Evolutionary conservation across 164 flowering plant species (phyloP).

Genomic region (Vitis labrusca): DNA sequence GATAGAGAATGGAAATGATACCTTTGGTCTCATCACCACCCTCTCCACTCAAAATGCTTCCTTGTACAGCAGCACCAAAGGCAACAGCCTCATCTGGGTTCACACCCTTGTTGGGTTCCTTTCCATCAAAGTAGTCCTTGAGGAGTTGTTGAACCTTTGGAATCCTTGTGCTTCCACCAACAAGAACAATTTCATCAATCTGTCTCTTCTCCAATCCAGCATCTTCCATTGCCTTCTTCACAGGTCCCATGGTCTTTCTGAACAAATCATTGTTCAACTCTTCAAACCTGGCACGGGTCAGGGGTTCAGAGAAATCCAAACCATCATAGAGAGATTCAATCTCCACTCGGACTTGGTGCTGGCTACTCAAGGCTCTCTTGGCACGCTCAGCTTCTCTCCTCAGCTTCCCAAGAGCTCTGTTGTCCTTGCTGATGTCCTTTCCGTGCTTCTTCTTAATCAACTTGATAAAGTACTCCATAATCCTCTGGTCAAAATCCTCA

Average conservation of each 20-base stretch:
- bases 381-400: conserved; percentile 87
- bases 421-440: conserved; percentile 93
- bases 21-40: conserved; percentile 95
- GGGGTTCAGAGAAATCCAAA: conserved; percentile 79
- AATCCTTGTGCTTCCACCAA: conserved; percentile 94
- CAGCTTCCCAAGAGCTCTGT: conserved; percentile 86
- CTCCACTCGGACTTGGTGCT: conserved; percentile 88
- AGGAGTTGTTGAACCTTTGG: conserved; percentile 91
- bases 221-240: conserved; percentile 94
- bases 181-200: conserved; percentile 92
- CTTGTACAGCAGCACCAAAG: conserved; percentile 92
- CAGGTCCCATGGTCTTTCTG: conserved; percentile 95
- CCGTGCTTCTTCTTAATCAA: conserved; percentile 89
- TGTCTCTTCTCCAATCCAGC: conserved; percentile 78
- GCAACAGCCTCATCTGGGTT: conserved; percentile 98
- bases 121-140: conserved; percentile 85
- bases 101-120: conserved; percentile 94
- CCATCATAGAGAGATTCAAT: conserved; percentile 83
- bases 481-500: conserved; percentile 88
- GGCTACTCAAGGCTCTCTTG: conserved; percentile 92
- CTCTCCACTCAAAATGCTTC: conserved; percentile 87
- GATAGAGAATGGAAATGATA: conserved; percentile 10
- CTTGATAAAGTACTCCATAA: conserved; percentile 91
- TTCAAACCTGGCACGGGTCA: conserved; percentile 83
- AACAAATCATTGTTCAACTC: conserved; percentile 85